A percentile compares a stretch with the other conserved stretches of the same genome.
These are phyloP conservation scores for Neofusicoccum cordaticola DNA, from an alignment of 2,329 filamentous ascomycete genomes.

Conservation along the genomic window DNA sequence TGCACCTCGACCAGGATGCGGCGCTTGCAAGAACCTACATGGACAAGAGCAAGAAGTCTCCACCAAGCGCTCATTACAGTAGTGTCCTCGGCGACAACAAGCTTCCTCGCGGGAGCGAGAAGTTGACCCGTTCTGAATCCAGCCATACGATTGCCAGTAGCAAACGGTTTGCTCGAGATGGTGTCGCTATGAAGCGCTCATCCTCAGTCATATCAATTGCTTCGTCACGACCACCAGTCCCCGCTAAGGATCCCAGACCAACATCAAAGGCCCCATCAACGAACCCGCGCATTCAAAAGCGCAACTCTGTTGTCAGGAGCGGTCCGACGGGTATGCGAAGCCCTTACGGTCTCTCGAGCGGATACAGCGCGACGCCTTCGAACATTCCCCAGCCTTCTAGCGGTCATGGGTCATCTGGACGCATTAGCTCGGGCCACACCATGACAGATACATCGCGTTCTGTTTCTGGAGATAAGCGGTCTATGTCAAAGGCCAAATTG, in stretches of 20 bases:
- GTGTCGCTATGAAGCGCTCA: neutral
- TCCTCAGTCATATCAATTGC: neutral
- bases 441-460: neutral
- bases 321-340: neutral
- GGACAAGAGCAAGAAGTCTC: neutral
- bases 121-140: neutral
- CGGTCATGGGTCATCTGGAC: neutral
- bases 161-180: neutral
- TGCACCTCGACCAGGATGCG: neutral
- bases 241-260: neutral
- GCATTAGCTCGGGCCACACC: neutral
- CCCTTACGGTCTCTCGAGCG: slow-evolving; percentile 3
- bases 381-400: slow-evolving; percentile 1
- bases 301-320: neutral
- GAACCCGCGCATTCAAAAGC: neutral
- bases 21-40: neutral
- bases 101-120: neutral
- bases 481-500: slow-evolving; percentile 1
- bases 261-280: neutral
- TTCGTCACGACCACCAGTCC: neutral
- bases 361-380: neutral
- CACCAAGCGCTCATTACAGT: neutral
- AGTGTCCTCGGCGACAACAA: neutral
- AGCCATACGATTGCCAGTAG: neutral
- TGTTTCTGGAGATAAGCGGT: neutral